These are phyloP conservation scores for Hyaloscypha bicolor DNA, from an alignment of 495 filamentous ascomycete genomes.

Conservation along the genomic window DNA sequence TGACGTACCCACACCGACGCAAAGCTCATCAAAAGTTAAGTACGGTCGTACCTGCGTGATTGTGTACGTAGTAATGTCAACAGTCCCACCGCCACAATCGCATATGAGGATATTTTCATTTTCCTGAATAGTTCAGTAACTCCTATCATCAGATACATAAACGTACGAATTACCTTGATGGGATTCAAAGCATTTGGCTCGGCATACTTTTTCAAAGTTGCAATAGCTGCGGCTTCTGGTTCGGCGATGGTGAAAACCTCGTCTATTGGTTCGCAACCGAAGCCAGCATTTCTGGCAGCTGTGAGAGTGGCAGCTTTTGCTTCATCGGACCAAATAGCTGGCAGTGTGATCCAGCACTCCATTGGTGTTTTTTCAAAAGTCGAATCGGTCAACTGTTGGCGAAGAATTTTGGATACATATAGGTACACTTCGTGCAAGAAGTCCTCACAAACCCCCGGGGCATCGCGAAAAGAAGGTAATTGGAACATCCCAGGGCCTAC, in stretches of 20 bases:
- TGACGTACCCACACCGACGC: slow-evolving; percentile 27
- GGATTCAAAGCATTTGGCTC: slow-evolving; percentile 9
- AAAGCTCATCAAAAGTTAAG: slow-evolving; percentile 25
- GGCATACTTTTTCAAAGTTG: slow-evolving; percentile 16
- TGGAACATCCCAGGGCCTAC: slow-evolving; percentile 14
- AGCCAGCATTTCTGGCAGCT: slow-evolving; percentile 38
- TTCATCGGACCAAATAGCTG: slow-evolving; percentile 40
- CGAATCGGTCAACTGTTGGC: slow-evolving; percentile 3
- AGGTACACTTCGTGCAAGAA: slow-evolving; percentile 20
- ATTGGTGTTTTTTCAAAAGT: slow-evolving; percentile 32
- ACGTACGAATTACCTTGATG: slow-evolving; percentile 17
- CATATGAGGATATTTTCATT: slow-evolving; percentile 26
- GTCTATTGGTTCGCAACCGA: slow-evolving; percentile 31
- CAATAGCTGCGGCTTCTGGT: slow-evolving; percentile 37
- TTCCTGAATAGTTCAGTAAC: slow-evolving; percentile 18
- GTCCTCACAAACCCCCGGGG: slow-evolving; percentile 24
- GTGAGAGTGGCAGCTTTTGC: slow-evolving; percentile 34
- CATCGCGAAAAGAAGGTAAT: slow-evolving; percentile 16
- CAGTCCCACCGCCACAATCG: slow-evolving; percentile 30
- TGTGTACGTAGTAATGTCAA: slow-evolving; percentile 25
- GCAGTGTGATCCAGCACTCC: slow-evolving; percentile 39
- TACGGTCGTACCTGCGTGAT: slow-evolving; percentile 19
- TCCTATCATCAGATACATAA: slow-evolving; percentile 18
- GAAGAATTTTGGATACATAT: slow-evolving; percentile 14
- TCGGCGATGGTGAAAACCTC: slow-evolving; percentile 27